These are phyloP conservation scores for Schwanniomyces vanrijiae DNA, from an alignment of 805 yeast genomes.

Conservation along the genomic window DNA sequence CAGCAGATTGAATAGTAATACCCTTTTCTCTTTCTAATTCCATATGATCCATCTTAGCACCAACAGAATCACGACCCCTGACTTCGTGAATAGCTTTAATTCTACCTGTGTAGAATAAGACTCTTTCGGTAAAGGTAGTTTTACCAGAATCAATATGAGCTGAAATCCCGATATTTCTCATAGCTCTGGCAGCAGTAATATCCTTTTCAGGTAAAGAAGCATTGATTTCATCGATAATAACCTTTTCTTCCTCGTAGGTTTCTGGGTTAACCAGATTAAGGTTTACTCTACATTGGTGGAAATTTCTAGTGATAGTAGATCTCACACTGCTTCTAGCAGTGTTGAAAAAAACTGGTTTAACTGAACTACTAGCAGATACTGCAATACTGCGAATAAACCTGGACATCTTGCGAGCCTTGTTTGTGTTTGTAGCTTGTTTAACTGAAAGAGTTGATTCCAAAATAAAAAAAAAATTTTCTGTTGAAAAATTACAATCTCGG, in stretches of 20 bases:
- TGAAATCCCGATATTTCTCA: conserved; percentile 95
- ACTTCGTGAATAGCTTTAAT: conserved; percentile 96
- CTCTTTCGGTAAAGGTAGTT: conserved; percentile 97
- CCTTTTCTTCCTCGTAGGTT: conserved; percentile 74
- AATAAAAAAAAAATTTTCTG: neutral
- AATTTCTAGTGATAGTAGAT: neutral
- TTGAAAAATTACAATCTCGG: conserved; percentile 1
- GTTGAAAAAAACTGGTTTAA: conserved; percentile 1
- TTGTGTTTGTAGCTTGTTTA: neutral
- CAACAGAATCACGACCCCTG: conserved; percentile 95
- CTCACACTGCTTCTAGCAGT: neutral
- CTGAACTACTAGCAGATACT: conserved; percentile 1
- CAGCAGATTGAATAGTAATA: conserved; percentile 98
- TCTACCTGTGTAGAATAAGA: conserved; percentile 92
- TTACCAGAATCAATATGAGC: conserved; percentile 99
- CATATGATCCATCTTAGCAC: conserved; percentile 99
- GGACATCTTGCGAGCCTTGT: conserved; percentile 7
- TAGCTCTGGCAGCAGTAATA: conserved; percentile 46
- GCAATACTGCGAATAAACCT: conserved; percentile 5
- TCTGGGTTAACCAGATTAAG: conserved; percentile 22
- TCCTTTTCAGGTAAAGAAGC: conserved; percentile 51
- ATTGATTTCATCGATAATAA: conserved; percentile 59
- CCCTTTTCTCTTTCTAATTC: conserved; percentile 98
- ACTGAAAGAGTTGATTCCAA: neutral
- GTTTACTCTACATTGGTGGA: conserved; percentile 5